These are phyloP conservation scores for Alternaria sp. DNA, from an alignment of 2,329 filamentous ascomycete genomes.

Conservation along the genomic window DNA sequence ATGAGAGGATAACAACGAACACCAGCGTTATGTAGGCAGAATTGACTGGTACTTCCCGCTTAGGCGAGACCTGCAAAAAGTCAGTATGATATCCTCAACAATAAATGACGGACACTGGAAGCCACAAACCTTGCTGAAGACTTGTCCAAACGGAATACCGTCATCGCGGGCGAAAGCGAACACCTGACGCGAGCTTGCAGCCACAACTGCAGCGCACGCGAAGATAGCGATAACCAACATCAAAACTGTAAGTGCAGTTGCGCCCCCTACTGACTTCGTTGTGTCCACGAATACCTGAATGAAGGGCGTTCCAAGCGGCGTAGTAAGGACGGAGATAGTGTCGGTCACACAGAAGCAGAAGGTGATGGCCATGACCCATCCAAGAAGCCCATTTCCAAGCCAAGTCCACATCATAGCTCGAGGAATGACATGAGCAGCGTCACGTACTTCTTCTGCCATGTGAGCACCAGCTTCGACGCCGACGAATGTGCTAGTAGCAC, in stretches of 20 bases:
- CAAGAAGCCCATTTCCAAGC: conserved; percentile 47
- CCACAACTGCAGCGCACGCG: conserved; percentile 30
- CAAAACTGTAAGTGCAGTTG: conserved; percentile 31
- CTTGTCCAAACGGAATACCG: conserved; percentile 37
- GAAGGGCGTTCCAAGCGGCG: conserved; percentile 27
- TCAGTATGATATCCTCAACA: not conserved
- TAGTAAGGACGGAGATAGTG: conserved; percentile 20
- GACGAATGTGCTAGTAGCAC: conserved; percentile 50
- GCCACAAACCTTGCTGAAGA: conserved; percentile 38
- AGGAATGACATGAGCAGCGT: conserved; percentile 40
- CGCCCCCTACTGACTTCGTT: conserved; percentile 26
- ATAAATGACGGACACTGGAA: conserved; percentile 47
- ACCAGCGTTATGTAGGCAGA: conserved; percentile 28
- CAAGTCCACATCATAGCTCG: conserved; percentile 50
- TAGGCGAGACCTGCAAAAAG: conserved; percentile 23
- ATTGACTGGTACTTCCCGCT: conserved; percentile 34
- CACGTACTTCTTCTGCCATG: conserved; percentile 43
- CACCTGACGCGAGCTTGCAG: conserved; percentile 35
- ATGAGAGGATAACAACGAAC: conserved; percentile 31
- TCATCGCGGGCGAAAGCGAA: conserved; percentile 43
- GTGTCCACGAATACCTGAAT: conserved; percentile 38
- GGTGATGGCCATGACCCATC: conserved; percentile 41
- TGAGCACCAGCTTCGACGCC: conserved; percentile 48
- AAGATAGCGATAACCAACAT: conserved; percentile 31
- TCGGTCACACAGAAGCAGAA: conserved; percentile 25